Percentiles rank a stretch among this genome's conserved stretches.
These are phyloP conservation scores for Claviceps sp. DNA, from an alignment of 2,329 filamentous ascomycete species.

Conservation along the genomic window DNA sequence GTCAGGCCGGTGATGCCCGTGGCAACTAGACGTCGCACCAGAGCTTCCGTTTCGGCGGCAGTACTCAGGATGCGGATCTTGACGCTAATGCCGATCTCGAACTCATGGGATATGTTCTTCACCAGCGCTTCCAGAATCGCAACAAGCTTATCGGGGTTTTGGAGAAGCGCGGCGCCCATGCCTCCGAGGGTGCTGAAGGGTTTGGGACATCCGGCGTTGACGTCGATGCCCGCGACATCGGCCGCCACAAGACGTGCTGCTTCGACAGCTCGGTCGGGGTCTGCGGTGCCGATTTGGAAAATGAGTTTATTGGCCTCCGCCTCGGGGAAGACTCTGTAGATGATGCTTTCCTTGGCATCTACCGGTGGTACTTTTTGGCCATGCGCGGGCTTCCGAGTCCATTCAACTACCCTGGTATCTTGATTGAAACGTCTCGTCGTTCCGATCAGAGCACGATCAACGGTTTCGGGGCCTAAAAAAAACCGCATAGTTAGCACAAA, in stretches of 20 bases:
- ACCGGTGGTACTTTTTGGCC: slow-evolving; percentile 43
- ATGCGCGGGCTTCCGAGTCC: slow-evolving; percentile 62
- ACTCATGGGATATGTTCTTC: slow-evolving; percentile 58
- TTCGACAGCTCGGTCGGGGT: slow-evolving; percentile 68
- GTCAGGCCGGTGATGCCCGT: slow-evolving; percentile 91
- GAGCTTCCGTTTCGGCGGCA: slow-evolving; percentile 56
- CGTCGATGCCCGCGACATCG: slow-evolving; percentile 87
- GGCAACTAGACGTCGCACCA: slow-evolving; percentile 65
- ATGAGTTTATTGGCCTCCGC: slow-evolving; percentile 64
- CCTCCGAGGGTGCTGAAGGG: slow-evolving; percentile 87
- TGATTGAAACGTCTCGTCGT: slow-evolving; percentile 66
- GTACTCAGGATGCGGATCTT: slow-evolving; percentile 86
- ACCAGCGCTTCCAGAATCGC: slow-evolving; percentile 77
- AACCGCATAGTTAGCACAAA: neutral
- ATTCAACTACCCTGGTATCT: slow-evolving; percentile 69
- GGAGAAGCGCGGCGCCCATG: slow-evolving; percentile 87
- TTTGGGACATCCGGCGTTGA: slow-evolving; percentile 97
- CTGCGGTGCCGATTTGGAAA: slow-evolving; percentile 84
- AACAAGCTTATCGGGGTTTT: slow-evolving; percentile 70
- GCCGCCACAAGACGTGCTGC: slow-evolving; percentile 72
- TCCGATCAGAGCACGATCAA: slow-evolving; percentile 85
- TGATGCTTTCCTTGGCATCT: slow-evolving; percentile 50
- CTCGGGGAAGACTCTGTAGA: slow-evolving; percentile 72
- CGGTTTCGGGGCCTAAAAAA: slow-evolving; percentile 70
- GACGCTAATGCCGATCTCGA: slow-evolving; percentile 86